A percentile compares a stretch with the other conserved stretches of the same genome.
phyloP scores from a whole-genome alignment of 2,329 filamentous ascomycete genomes.

The Colletotrichum liaoningense region DNA sequence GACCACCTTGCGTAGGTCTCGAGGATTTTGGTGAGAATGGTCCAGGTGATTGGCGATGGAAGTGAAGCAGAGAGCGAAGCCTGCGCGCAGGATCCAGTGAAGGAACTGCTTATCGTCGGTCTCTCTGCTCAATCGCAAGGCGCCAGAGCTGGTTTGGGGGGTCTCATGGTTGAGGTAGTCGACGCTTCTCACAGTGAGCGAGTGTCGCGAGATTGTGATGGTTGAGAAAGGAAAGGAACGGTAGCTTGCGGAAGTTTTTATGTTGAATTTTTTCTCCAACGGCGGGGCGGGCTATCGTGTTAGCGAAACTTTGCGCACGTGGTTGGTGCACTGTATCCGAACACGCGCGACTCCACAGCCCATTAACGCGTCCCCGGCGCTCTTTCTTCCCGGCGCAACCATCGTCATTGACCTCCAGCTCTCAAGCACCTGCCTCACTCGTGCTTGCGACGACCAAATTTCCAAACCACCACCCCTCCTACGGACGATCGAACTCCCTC shows the following conservation, averaged over 20 bases:
- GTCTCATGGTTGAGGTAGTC: background rate
- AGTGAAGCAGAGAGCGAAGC: background rate
- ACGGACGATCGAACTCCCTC: background rate
- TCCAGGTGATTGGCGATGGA: background rate
- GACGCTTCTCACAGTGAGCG: background rate
- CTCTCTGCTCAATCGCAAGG: background rate
- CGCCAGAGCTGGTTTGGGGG: background rate
- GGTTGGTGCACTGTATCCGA: background rate
- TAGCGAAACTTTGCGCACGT: background rate
- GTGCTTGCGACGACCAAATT: background rate
- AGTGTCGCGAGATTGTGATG: background rate
- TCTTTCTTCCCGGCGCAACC: background rate
- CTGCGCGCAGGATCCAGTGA: background rate
- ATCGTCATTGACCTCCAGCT: conserved; percentile 24
- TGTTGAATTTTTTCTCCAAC: background rate
- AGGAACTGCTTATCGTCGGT: background rate
- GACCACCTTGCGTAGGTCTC: background rate
- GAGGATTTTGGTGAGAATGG: background rate
- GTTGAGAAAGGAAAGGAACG: background rate
- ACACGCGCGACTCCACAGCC: background rate
- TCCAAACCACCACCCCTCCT: no score
- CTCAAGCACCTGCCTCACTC: background rate
- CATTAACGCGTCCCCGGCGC: conserved; percentile 31
- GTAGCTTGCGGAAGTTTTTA: background rate
- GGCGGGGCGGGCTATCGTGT: conserved; percentile 9